Conservation (phyloP, 2,329 filamentous ascomycete genomes). For the Cladosporium cucumerinum region DNA sequence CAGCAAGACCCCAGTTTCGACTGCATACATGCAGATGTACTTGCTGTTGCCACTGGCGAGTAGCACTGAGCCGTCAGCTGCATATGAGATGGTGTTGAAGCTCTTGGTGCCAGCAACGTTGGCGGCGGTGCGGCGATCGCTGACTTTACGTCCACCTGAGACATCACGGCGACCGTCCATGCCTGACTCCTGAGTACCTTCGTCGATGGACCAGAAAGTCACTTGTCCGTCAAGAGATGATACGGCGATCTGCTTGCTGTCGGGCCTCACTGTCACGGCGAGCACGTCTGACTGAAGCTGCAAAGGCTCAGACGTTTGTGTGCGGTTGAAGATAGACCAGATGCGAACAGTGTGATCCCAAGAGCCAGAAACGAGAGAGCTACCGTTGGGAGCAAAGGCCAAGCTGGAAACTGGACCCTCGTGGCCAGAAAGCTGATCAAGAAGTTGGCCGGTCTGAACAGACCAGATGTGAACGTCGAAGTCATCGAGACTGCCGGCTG, state of each 20-base stretch:
- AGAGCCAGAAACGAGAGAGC: constrained; percentile 80
- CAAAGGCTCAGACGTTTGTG: constrained; percentile 90
- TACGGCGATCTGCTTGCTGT: constrained; percentile 85
- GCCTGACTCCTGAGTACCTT: constrained; percentile 80
- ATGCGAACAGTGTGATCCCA: constrained; percentile 96
- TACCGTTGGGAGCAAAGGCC: constrained; percentile 83
- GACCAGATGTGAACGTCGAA: constrained; percentile 99
- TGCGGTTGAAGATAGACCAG: constrained; percentile 92
- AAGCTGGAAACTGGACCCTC: constrained; percentile 89
- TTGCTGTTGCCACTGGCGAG: constrained; percentile 95
- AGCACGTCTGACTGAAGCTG: constrained; percentile 90
- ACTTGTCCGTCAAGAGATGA: constrained; percentile 91
- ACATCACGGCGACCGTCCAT: constrained; percentile 89
- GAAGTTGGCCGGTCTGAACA: constrained; percentile 91
- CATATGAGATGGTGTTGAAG: constrained; percentile 85
- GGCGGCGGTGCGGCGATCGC: constrained; percentile 84
- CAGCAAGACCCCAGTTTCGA: constrained; percentile 81
- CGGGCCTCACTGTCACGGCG: constrained; percentile 80
- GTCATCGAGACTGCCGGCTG: constrained; percentile 89
- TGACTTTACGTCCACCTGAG: constrained; percentile 83
- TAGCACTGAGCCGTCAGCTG: constrained; percentile 85
- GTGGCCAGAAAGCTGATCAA: constrained; percentile 86
- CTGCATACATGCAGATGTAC: constrained; percentile 97
- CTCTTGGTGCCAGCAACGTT: constrained; percentile 87
- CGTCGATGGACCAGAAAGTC: constrained; percentile 89